Conservation (phyloP, 1,139 yeast species). For the Debaryomycetaceae sp. region DNA sequence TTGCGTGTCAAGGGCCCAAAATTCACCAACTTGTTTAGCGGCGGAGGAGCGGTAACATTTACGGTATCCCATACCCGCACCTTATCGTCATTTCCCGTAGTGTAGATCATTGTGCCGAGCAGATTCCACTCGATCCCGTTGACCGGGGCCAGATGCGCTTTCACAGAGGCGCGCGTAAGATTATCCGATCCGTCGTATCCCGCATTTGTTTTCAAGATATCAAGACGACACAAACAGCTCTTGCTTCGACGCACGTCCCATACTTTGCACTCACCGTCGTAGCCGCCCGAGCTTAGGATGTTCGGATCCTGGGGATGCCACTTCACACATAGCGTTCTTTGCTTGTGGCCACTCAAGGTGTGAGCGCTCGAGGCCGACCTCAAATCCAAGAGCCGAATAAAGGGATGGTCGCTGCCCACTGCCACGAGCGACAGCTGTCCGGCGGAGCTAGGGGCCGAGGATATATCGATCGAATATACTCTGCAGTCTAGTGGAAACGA, state of each 20-base stretch:
- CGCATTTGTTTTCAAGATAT: conserved; percentile 30
- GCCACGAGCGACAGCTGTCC: conserved; percentile 46
- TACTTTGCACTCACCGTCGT: conserved; percentile 54
- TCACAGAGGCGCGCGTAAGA: conserved; percentile 26
- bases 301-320: conserved; percentile 68
- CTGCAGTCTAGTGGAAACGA: conserved; percentile 44
- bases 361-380: conserved; percentile 63
- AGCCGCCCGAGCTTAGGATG: conserved; percentile 64
- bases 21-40: conserved; percentile 53
- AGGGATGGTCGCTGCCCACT: conserved; percentile 61
- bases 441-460: conserved; percentile 6
- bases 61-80: conserved; percentile 65
- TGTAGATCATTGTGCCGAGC: conserved; percentile 44
- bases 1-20: conserved; percentile 74
- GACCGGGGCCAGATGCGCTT: conserved; percentile 67
- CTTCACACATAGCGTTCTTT: conserved; percentile 51
- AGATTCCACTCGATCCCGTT: conserved; percentile 68
- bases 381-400: conserved; percentile 60
- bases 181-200: conserved; percentile 10
- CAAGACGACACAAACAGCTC: conserved; percentile 54
- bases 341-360: conserved; percentile 54
- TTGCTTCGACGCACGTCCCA: conserved; percentile 73
- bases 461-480: conserved; percentile 44
- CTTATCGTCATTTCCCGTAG: conserved; percentile 71
- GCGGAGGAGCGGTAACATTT: conserved; percentile 27